A percentile compares a stretch with the other conserved stretches of the same genome.
Conservation (phyloP, 495 filamentous ascomycete species). For the Chaetomium tenue region DNA sequence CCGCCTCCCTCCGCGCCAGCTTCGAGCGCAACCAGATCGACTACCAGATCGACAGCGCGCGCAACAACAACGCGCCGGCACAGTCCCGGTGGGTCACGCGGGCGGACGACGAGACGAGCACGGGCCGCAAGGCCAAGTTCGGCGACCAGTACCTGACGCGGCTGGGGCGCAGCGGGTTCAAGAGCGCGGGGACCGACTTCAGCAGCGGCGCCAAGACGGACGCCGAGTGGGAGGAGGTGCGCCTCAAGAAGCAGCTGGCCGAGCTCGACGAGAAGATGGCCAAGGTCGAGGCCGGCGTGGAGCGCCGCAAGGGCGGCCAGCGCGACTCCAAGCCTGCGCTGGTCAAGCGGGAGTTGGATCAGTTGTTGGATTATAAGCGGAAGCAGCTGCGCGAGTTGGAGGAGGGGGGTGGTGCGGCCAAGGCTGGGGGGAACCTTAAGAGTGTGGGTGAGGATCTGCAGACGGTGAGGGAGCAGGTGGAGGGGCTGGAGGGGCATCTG, state of each 20-base stretch:
- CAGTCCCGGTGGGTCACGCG: slow-evolving; percentile 63
- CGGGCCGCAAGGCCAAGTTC: slow-evolving; percentile 91
- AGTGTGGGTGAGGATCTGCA: slow-evolving; percentile 66
- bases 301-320: slow-evolving; percentile 43
- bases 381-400: slow-evolving; percentile 64
- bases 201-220: slow-evolving; percentile 60
- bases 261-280: slow-evolving; percentile 84
- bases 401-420: slow-evolving; percentile 70
- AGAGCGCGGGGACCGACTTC: slow-evolving; percentile 81
- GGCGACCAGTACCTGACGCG: slow-evolving; percentile 93
- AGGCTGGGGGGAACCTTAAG: slow-evolving; percentile 58
- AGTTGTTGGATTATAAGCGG: slow-evolving; percentile 79
- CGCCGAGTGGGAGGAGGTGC: slow-evolving; percentile 91
- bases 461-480: slow-evolving; percentile 73
- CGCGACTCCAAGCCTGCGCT: slow-evolving; percentile 72
- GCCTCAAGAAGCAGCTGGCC: slow-evolving; percentile 82
- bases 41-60: slow-evolving; percentile 79
- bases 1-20: slow-evolving; percentile 79
- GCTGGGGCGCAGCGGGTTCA: slow-evolving; percentile 74
- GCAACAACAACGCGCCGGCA: slow-evolving; percentile 48
- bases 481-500: slow-evolving; percentile 65
- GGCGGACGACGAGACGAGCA: slow-evolving; percentile 68
- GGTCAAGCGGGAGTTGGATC: slow-evolving; percentile 89
- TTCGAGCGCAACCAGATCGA: slow-evolving; percentile 95
- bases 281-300: slow-evolving; percentile 62